Evolutionary conservation across 352 stramenopile genomes (phyloP), one percentile per base, ranked within the genome.

Genomic region (Poterioochromonas sp.): DNA sequence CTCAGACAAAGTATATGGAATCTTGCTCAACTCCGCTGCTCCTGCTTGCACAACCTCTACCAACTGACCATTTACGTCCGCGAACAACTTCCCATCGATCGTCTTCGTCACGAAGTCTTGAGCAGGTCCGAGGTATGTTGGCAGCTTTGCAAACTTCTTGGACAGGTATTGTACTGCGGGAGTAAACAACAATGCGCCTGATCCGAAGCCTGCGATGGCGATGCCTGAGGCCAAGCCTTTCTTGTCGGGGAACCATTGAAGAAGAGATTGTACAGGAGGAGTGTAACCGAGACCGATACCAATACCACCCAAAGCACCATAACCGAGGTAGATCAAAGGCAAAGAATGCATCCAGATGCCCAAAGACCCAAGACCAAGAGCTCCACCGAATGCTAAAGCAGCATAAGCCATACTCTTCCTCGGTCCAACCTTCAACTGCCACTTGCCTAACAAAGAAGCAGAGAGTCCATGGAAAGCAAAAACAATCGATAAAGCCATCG

Each of bases 231-330:
- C 84, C 35, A 88, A 60, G 0, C 83, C 84, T 49, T 85, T 87
- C 65, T 85, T 85, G 34, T 88, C 84, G 18, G 84, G 84, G 78
- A 88, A 88, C 84, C 84, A 88, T 41, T 62, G 49, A 22, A 88
- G 83, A 41, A 88, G 34, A 12, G 83, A 77, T 41, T 82, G 77
- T n/a, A 88, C 79, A 11, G 84, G 84, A 29, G 84, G 83, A 37
- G 84, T 86, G 79, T 88, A 88, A n/a, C 58, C 84, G n/a, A 87
- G 53, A 3, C 84, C 84, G 39, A 85, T 58, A 34, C 81, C 83
- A 43, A 82, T 83, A 8, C 84, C 84, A 49, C 54, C 85, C 40
- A 87, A 65, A 11, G 83, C 58, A n/a, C 84, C 84, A 54, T 86
- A 86, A 8, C 84, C 84, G 2, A 79, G 32, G 79, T 88, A 88